Base-by-base conservation (phyloP, 805 yeast species). In the Jamesozyma gamospora region DNA sequence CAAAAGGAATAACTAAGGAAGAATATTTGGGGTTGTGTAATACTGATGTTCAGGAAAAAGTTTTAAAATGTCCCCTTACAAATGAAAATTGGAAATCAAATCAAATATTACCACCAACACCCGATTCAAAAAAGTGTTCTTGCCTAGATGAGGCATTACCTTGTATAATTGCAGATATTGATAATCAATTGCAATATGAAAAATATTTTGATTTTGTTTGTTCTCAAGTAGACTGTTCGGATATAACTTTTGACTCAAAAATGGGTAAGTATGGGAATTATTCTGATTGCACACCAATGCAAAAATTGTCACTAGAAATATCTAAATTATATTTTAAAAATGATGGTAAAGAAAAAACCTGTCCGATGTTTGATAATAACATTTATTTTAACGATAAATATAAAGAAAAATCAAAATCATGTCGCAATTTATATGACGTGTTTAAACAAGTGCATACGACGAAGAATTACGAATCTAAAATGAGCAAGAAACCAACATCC, bases 201-300 rank as follows among this genome's bases (percentile, higher is more conserved):
- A 69, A 70, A 15, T 63, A 78, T 42, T 82, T 71, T 61, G 65
- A 71, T n/a, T 62, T 61, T 40, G 68, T 79, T 4, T 82, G 92
- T 60, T 70, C 71, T 36, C 50, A 64, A 26, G 65, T 71, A 40
- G 73, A 72, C 47, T 82, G 94, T 59, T 55, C 66, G 19, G 82
- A 73, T 36, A 79, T 82, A 40, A 57, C 48, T 25, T 69, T 69
- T n/a, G 67, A 79, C 59, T 87, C 84, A 46, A 51, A 57, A 28
- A 53, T 53, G 6, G 92, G 88, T 40, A 43, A 46, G 0, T 82
- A 82, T 55, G 92, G 92, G 43, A 68, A 71, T 5, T 75, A 68
- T 55, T 77, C 90, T 9, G 81, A 71, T 67, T 83, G 92, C 53
- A 64, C 77, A 10, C 61, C 71, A 34, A 70, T 70, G 51, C 84